Conservation (phyloP, 495 filamentous ascomycete species). For the Astrothelium macrocarpum region DNA sequence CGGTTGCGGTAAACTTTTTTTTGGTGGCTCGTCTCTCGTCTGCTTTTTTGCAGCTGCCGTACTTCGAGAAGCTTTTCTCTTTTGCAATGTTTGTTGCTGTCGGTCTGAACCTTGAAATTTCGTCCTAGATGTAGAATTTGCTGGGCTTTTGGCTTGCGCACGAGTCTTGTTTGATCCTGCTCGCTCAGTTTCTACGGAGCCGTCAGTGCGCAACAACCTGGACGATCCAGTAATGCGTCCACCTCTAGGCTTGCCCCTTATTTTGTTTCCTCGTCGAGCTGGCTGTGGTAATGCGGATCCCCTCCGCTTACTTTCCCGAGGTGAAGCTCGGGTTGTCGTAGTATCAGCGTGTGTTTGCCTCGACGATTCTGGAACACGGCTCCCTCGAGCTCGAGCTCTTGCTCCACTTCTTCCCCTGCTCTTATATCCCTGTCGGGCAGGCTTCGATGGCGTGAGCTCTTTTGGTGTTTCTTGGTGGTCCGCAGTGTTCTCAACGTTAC, state of each 20-base stretch:
- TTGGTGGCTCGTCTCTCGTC: neutral
- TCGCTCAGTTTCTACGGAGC: neutral
- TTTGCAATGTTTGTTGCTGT: neutral
- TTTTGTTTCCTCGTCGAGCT: neutral
- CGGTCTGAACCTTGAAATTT: neutral
- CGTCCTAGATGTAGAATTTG: neutral
- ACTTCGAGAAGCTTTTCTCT: neutral
- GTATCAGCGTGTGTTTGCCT: neutral
- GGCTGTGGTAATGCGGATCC: neutral
- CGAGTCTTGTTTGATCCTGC: neutral
- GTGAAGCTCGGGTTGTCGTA: neutral
- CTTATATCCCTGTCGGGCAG: neutral
- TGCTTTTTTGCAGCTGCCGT: neutral
- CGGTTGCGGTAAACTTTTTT: conserved; percentile 2
- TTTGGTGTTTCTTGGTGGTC: neutral
- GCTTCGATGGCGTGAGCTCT: neutral
- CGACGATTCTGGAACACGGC: neutral
- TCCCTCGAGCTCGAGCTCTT: too few relatives aligned
- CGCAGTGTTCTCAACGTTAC: neutral
- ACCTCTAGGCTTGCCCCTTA: neutral
- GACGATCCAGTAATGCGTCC: neutral
- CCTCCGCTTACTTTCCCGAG: neutral
- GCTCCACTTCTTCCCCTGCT: neutral
- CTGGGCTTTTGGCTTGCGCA: neutral
- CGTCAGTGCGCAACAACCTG: neutral